A percentile compares a stretch with the other conserved stretches of the same genome.
Conservation (phyloP, 2,329 filamentous ascomycete genomes). For the Colletotrichum magnum region DNA sequence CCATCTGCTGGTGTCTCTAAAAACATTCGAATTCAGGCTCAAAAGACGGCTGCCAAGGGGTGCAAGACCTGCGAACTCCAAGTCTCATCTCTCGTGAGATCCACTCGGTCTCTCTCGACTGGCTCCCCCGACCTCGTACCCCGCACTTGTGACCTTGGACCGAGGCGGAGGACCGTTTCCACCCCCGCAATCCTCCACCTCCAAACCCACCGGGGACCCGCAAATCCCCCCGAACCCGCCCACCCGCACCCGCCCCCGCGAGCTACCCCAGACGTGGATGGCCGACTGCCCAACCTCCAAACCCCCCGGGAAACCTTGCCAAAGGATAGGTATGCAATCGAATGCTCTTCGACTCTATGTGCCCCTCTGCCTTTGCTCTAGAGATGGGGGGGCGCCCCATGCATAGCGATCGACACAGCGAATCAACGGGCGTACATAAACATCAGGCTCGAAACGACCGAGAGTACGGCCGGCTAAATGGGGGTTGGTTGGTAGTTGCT, state of each 20-base stretch:
- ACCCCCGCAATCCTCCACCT: conserved; percentile 32
- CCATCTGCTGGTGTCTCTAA: conserved; percentile 8
- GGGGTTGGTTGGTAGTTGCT: neutral
- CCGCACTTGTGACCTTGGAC: conserved; percentile 21
- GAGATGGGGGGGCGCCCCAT: conserved; percentile 1
- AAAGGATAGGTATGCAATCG: neutral
- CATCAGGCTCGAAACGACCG: conserved; percentile 32
- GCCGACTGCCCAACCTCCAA: neutral
- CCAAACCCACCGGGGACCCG: conserved; percentile 15
- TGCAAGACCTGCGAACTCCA: conserved; percentile 4
- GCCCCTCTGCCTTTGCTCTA: neutral
- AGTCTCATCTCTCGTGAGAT: conserved; percentile 21
- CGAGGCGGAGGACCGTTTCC: conserved; percentile 14
- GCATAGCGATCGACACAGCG: conserved; percentile 13
- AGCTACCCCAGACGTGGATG: conserved; percentile 16
- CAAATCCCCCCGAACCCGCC: neutral
- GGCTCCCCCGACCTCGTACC: conserved; percentile 31
- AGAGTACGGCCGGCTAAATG: conserved; percentile 26
- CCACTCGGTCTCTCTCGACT: conserved; percentile 28
- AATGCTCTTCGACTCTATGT: neutral
- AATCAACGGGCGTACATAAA: conserved; percentile 13
- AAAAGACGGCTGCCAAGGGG: conserved; percentile 16
- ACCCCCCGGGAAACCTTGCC: neutral
- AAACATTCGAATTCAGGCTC: neutral
- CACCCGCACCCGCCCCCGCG: no score